Evolutionary conservation across 2,329 filamentous ascomycete genomes (phyloP), one percentile per base, ranked within the genome.

Genomic region (Fusarium sp.): DNA sequence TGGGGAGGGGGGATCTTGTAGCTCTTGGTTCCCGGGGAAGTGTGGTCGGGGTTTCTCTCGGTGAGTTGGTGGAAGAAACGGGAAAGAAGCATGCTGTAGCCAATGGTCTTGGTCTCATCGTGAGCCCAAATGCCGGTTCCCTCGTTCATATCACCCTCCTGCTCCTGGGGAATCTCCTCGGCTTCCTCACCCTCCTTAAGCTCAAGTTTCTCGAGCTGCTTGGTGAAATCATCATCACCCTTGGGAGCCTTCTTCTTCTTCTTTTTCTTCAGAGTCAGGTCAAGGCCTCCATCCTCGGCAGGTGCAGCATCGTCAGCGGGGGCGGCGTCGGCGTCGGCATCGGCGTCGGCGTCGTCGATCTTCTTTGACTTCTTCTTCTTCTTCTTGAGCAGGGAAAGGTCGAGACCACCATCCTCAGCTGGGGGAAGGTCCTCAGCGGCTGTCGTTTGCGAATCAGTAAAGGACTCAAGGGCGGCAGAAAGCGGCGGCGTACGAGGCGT

Each of bases 1-100:
- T 99, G 96, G 55, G 96, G 96, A 58, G 96, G 96, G 57, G 96
- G 96, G 77, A 99, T 99, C 91, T 98, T 98, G 91, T 98, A 99
- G 84, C 93, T 97, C 88, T 94, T 96, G 79, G 91, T 91, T 75
- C 94, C 94, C 81, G 91, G 93, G 71, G 93, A 92, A 73, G 95
- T 92, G 79, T 98, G 92, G 82, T 99, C 96, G 77, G 96, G 96
- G 87, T 99, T 97, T 88, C 97, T 95, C 84, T 95, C 93, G 83
- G 96, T 91, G 72, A 99, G 91, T 75, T 97, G 92, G 80, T 90
- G 92, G 90, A 98, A 99, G 89, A 99, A 99, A 76, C 96, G 94
- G 79, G 88, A 89, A 74, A 98, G 91, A 55, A 99, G 91, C 72
- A 94, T 88, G 79, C 91, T 89, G 88, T 98, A 99, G 80, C 88